Evolutionary conservation across 345 rosid species (phyloP).

Genomic region (Eucalyptus marginata): DNA sequence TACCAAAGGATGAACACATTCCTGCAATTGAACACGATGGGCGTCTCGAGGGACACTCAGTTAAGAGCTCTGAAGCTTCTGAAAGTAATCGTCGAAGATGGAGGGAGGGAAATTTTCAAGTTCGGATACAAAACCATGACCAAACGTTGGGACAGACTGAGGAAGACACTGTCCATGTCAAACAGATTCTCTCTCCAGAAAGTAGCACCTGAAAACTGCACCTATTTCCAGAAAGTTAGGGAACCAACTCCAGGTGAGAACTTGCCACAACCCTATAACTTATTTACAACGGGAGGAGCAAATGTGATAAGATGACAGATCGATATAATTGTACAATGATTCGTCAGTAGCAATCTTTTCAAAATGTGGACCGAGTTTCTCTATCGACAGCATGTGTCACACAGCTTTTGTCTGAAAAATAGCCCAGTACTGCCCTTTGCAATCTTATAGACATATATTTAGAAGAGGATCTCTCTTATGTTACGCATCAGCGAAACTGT

Average conservation of each 20-base stretch:
- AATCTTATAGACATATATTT: neutral
- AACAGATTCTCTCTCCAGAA: slow-evolving; percentile 16
- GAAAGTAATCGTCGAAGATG: slow-evolving; percentile 19
- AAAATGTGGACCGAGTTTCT: neutral
- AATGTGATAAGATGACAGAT: neutral
- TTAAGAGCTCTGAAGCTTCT: slow-evolving; percentile 37
- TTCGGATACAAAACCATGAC: slow-evolving; percentile 10
- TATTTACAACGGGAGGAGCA: neutral
- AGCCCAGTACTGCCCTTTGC: neutral
- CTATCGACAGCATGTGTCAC: neutral
- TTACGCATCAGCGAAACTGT: neutral
- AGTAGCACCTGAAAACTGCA: slow-evolving; percentile 29
- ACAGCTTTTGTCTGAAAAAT: neutral
- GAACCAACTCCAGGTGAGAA: slow-evolving; percentile 14
- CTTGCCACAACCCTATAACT: neutral
- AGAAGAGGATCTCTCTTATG: neutral
- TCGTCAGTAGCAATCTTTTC: neutral
- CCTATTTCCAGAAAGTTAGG: slow-evolving; percentile 9
- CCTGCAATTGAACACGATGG: slow-evolving; percentile 18
- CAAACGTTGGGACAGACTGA: slow-evolving; percentile 4
- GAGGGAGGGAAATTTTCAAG: slow-evolving; percentile 1
- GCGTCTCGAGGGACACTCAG: slow-evolving; percentile 51
- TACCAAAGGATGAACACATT: slow-evolving; percentile 26
- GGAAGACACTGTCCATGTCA: neutral
- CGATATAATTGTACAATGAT: neutral